These are phyloP conservation scores for Ustilago lituana DNA, from an alignment of 1,284 basidiomycete genomes.

Conservation along the genomic window DNA sequence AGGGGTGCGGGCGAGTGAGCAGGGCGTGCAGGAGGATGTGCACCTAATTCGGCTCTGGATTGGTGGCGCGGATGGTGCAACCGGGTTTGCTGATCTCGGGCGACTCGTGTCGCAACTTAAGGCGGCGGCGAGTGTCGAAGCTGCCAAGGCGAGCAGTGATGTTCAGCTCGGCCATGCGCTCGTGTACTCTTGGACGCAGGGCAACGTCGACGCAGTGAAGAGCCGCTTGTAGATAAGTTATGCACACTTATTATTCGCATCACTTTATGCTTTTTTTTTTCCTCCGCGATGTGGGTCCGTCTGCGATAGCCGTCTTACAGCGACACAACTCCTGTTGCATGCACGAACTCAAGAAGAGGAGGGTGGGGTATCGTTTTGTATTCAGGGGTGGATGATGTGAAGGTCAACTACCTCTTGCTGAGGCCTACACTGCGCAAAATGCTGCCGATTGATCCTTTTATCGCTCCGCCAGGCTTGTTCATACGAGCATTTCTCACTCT, in stretches of 20 bases:
- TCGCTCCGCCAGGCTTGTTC: not conserved
- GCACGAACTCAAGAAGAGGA: no score
- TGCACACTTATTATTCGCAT: no score
- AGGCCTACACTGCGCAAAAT: slow-evolving; percentile 23
- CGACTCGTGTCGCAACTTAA: slow-evolving; percentile 28
- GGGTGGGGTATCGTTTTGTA: slow-evolving; percentile 18
- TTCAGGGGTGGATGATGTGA: not conserved
- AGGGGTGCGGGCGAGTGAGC: slow-evolving; percentile 6
- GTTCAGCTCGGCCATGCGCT: slow-evolving; percentile 28
- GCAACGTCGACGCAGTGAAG: not conserved
- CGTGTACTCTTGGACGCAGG: slow-evolving; percentile 33
- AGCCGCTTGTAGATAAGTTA: slow-evolving; percentile 16
- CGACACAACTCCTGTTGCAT: no score
- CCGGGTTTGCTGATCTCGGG: slow-evolving; percentile 32
- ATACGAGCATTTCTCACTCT: slow-evolving; percentile 4
- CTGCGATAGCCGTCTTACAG: no score
- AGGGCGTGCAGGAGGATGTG: slow-evolving; percentile 20
- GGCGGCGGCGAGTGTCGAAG: slow-evolving; percentile 5
- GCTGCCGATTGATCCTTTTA: not conserved
- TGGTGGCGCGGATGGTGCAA: slow-evolving; percentile 16
- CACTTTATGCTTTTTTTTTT: no score
- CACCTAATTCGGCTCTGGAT: slow-evolving; percentile 37
- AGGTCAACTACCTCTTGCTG: slow-evolving; percentile 6
- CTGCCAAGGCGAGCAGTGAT: slow-evolving; percentile 5
- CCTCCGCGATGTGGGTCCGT: no score